Percentiles rank a stretch among this genome's conserved stretches.
Conservation (phyloP, 1,284 basidiomycete genomes). For the Heterobasidion occidentale region DNA sequence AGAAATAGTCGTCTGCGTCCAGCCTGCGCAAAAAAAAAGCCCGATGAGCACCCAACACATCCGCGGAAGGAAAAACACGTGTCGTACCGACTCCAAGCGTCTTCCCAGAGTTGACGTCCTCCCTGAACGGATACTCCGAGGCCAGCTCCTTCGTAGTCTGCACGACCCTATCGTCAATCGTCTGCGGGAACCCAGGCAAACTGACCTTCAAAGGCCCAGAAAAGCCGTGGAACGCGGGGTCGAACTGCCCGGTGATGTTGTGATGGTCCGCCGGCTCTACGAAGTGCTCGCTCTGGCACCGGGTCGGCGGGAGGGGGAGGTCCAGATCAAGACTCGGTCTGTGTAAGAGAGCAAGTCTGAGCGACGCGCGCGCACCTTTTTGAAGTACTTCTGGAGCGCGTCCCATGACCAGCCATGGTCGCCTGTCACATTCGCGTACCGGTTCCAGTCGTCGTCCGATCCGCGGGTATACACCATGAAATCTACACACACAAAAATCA, state of each 20-base stretch:
- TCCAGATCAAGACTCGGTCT: not conserved
- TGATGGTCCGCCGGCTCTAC: constrained; percentile 21
- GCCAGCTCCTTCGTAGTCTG: constrained; percentile 12
- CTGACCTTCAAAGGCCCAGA: constrained; percentile 24
- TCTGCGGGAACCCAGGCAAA: constrained; percentile 16
- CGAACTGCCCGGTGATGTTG: constrained; percentile 20
- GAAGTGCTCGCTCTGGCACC: constrained; percentile 22
- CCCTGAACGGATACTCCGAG: constrained; percentile 20
- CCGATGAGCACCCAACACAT: not conserved
- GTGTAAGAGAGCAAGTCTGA: not conserved
- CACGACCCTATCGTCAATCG: constrained; percentile 18
- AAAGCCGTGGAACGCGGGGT: constrained; percentile 21
- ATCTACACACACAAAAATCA: constrained; percentile 18
- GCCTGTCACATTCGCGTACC: constrained; percentile 26
- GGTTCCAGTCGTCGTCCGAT: constrained; percentile 30
- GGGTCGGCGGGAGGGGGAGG: constrained; percentile 1
- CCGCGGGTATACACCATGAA: constrained; percentile 33
- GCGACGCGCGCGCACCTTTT: not conserved
- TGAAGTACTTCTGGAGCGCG: constrained; percentile 24
- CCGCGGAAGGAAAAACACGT: not conserved
- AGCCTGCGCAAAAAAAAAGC: constrained; percentile 8
- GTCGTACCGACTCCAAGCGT: constrained; percentile 21
- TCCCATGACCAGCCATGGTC: constrained; percentile 36
- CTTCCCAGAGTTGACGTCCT: constrained; percentile 25
- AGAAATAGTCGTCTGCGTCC: constrained; percentile 12